Conservation (phyloP, 129 eudicot genomes). For the Daucus carota region DNA sequence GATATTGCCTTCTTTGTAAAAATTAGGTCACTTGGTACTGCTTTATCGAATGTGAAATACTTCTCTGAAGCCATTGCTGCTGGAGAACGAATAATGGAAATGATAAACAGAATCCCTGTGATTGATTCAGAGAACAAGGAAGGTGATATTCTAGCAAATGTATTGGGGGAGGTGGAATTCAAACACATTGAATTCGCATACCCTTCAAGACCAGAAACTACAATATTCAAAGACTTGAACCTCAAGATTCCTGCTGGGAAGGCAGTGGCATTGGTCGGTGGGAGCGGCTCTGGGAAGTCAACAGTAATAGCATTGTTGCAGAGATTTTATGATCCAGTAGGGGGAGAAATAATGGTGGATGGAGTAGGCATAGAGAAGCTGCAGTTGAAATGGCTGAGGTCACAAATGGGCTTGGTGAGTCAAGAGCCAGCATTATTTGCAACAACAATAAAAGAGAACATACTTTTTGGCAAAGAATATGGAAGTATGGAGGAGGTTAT, state of each 20-base stretch:
- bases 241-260: constrained; percentile 55
- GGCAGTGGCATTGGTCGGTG: constrained; percentile 71
- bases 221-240: constrained; percentile 40
- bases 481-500: constrained; percentile 71
- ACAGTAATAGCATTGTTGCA: constrained; percentile 61
- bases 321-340: constrained; percentile 68
- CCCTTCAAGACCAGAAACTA: constrained; percentile 58
- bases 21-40: constrained; percentile 63
- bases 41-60: constrained; percentile 52
- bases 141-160: constrained; percentile 39
- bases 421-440: constrained; percentile 94
- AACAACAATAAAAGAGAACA: constrained; percentile 75
- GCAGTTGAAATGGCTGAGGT: constrained; percentile 82
- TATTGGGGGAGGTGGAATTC: constrained; percentile 51
- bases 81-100: constrained; percentile 52
- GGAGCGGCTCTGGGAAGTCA: constrained; percentile 85
- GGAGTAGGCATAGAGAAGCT: constrained; percentile 57
- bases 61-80: constrained; percentile 72
- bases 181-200: constrained; percentile 44
- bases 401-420: constrained; percentile 92
- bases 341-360: constrained; percentile 60
- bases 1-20: too few species aligned
- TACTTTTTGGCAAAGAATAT: constrained; percentile 87
- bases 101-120: constrained; percentile 52
- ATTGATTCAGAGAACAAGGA: constrained; percentile 66